Base-by-base conservation (phyloP, 257 asterid genomes). In the Gentiana macrophylla region DNA sequence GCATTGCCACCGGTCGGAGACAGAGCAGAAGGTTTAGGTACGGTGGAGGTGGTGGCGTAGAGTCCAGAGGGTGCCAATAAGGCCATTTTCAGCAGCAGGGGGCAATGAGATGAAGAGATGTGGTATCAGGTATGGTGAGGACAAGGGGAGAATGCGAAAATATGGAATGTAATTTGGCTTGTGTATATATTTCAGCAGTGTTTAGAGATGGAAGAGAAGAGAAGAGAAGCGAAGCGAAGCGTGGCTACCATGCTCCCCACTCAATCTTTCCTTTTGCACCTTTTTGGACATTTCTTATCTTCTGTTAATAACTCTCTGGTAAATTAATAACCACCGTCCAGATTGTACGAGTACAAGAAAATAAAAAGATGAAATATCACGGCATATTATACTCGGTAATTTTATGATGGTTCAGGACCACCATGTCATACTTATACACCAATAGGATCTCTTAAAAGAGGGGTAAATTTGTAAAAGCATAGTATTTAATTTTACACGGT, bases 231-330 rank as follows among this genome's bases (percentile, higher is more conserved):
- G 9, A 35, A 44, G 35, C 38, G 37, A 77, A 77, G 86, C 79
- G 91, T 86, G 92, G 92, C 83, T 63, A 67, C 63, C 92, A 72
- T 70, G 60, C 83, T 65, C 64, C 89, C 84, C 72, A 80, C 70
- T 50, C 73, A 69, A 55, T 5, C 7, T 35, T 59, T 11, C 57
- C 32, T 64, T 53, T 46, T 15, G 24, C 69, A 45, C 64, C 66
- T 70, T 52, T 55, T 68, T 52, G 62, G 59, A 52, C 60, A 49
- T 56, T 60, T 63, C 71, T 70, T 55, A 70, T 73, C 70, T 67
- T 59, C 63, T 63, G n/a, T 15, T 15, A 15, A 15, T 15, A 15
- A 15, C 24, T 15, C 24, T 15, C 24, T 15, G 24, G 24, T 15
- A 15, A 15, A 15, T 15, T 15, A 15, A 15, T 15, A 15, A 15